Percentiles rank a stretch among this genome's conserved stretches.
These are phyloP conservation scores for Thalassiosira ordinaria DNA, from an alignment of 352 stramenopile species.

Conservation along the genomic window DNA sequence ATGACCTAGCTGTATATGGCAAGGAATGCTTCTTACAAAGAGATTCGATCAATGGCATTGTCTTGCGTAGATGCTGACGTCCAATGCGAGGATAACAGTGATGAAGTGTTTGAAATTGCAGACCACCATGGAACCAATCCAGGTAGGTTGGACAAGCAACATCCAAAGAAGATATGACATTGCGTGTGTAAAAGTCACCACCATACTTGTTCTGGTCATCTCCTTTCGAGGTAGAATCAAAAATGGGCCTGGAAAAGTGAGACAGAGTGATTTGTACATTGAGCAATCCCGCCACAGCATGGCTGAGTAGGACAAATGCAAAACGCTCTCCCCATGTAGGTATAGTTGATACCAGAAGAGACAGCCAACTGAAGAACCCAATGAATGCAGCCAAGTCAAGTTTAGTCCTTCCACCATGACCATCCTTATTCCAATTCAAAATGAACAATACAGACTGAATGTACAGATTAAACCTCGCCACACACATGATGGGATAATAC, in stretches of 20 bases:
- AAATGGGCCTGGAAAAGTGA: slow-evolving; percentile 85
- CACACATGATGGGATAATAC: slow-evolving; percentile 87
- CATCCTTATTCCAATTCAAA: slow-evolving; percentile 56
- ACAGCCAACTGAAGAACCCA: slow-evolving; percentile 70
- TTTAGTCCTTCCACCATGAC: slow-evolving; percentile 59
- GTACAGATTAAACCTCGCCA: slow-evolving; percentile 88
- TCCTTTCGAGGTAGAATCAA: slow-evolving; percentile 52
- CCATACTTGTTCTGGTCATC: slow-evolving; percentile 57
- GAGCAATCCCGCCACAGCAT: slow-evolving; percentile 85
- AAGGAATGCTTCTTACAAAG: slow-evolving; percentile 85
- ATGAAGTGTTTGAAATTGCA: slow-evolving; percentile 88
- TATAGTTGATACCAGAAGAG: slow-evolving; percentile 55
- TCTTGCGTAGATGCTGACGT: slow-evolving; percentile 83
- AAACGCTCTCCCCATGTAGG: slow-evolving; percentile 53
- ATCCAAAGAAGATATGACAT: slow-evolving; percentile 82
- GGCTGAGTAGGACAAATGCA: slow-evolving; percentile 81
- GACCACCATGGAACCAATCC: slow-evolving; percentile 88
- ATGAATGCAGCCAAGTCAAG: slow-evolving; percentile 67
- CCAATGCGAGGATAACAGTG: slow-evolving; percentile 87
- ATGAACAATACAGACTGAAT: slow-evolving; percentile 83
- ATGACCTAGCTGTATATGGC: slow-evolving; percentile 78
- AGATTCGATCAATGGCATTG: slow-evolving; percentile 66
- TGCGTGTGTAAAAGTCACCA: slow-evolving; percentile 53
- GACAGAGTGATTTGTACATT: slow-evolving; percentile 89
- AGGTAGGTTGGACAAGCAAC: slow-evolving; percentile 83